Base-by-base conservation (phyloP, 257 asterid genomes). In the Catharanthus roseus region DNA sequence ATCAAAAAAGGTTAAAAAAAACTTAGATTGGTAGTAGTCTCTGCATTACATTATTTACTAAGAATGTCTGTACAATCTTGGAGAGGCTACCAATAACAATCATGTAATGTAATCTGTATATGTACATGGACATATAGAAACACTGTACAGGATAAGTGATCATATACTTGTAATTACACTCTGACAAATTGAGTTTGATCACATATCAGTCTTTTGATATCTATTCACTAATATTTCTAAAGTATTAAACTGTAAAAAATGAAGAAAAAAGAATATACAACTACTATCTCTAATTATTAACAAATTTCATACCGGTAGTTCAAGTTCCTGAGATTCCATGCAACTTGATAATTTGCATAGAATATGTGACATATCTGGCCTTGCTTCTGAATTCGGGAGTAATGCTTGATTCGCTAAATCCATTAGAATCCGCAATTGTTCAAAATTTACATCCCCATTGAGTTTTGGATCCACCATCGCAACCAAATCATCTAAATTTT, bases 281-380 rank as follows among this genome's bases (percentile, higher is more conserved):
- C 18, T 42, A 9, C 9, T 42, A 42, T 5, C 15, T 8, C 49
- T 53, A 45, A 21, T 10, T 18, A 67, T 10, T 19, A 28, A 4
- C n/a, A 33, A 66, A 21, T 38, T 42, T 57, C 41, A 67, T 26
- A 74, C 73, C 0, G 78, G 78, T 19, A 85, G 76, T 34, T 86
- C 78, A 12, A 67, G 67, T 33, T 75, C 45, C n/a, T 66, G 72
- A 69, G 80, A 58, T 41, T 79, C 77, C 75, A 85, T 71, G 57
- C 89, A 88, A 65, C 68, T 73, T 1, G 86, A 80, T 77, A 90
- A 82, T 56, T 68, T 77, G 44, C 74, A 75, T 0, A 89, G 83
- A 79, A 90, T 83, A 11, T 84, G 86, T 1, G 82, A 39, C 97
- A 90, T 90, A 38, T 81, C 89, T 5, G 93, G 93, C 45, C 97